These are phyloP conservation scores for Fistulifera solaris DNA, from an alignment of 108 stramenopile genomes.

Conservation along the genomic window DNA sequence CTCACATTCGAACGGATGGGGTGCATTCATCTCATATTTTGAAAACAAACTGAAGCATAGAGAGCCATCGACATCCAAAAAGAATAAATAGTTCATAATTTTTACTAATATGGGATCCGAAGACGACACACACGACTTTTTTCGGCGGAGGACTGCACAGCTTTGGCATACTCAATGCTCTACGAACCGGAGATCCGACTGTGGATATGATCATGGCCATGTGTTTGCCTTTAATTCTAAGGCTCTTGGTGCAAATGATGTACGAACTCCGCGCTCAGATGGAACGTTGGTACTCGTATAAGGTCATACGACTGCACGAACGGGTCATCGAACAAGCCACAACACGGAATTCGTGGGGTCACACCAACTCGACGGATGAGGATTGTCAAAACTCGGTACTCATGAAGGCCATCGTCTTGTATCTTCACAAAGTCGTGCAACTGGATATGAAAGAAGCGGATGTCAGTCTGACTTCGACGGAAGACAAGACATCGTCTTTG, in stretches of 20 bases:
- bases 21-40: too few species aligned
- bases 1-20: too few species aligned
- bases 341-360: conserved; percentile 14
- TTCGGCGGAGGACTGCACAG: conserved; percentile 6
- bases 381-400: conserved; percentile 34
- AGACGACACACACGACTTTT: conserved; percentile 4
- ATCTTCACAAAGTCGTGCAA: conserved; percentile 23
- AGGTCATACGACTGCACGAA: conserved; percentile 8
- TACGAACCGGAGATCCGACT: conserved; percentile 31
- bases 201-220: conserved; percentile 63
- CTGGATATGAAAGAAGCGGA: conserved; percentile 18
- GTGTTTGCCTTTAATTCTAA: conserved; percentile 44
- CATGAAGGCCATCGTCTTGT: conserved; percentile 39
- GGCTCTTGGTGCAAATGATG: conserved; percentile 12
- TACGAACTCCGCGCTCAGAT: not conserved
- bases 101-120: too few species aligned
- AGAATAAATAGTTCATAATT: too few species aligned
- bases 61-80: too few species aligned
- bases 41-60: too few species aligned
- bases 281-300: not conserved
- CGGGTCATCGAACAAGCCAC: conserved; percentile 23
- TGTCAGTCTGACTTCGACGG: conserved; percentile 21
- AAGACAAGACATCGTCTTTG: conserved; percentile 6
- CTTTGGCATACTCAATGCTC: conserved; percentile 8
- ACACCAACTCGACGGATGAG: conserved; percentile 10